Percentiles rank a stretch among this genome's conserved stretches.
phyloP scores from a whole-genome alignment of 2,329 filamentous ascomycete genomes.

The Alternaria solani region DNA sequence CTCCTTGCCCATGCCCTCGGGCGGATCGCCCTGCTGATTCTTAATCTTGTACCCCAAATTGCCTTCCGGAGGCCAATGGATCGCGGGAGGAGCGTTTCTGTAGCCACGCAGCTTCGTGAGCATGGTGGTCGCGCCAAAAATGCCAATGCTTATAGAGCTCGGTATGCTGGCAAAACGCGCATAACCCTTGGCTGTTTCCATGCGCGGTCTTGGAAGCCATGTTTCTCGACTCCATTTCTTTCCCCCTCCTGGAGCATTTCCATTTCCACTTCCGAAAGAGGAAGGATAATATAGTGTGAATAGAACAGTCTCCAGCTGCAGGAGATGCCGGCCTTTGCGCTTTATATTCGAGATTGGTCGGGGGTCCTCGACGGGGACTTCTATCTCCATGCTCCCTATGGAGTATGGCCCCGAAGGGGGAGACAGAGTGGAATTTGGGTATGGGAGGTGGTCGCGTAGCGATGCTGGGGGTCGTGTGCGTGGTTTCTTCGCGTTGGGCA shows the following conservation, averaged over 20 bases:
- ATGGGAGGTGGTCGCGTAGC: constrained; percentile 57
- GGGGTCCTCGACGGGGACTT: constrained; percentile 60
- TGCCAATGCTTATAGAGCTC: constrained; percentile 56
- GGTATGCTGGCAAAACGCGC: constrained; percentile 67
- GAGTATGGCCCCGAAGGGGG: constrained; percentile 63
- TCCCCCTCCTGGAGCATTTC: constrained; percentile 51
- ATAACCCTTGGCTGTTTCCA: constrained; percentile 66
- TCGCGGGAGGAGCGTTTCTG: constrained; percentile 66
- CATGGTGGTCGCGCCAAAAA: constrained; percentile 66
- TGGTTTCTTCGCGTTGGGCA: constrained; percentile 58
- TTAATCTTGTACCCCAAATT: constrained; percentile 53
- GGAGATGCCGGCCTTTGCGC: constrained; percentile 56
- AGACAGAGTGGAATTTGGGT: constrained; percentile 57
- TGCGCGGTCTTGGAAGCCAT: constrained; percentile 68
- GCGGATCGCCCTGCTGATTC: constrained; percentile 52
- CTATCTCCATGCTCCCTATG: constrained; percentile 61
- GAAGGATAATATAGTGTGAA: constrained; percentile 73
- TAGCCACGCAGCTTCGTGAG: constrained; percentile 72
- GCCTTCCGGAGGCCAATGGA: constrained; percentile 61
- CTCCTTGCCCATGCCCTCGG: constrained; percentile 38
- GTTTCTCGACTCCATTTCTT: constrained; percentile 63
- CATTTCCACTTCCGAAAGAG: constrained; percentile 53
- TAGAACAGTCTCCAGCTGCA: constrained; percentile 67
- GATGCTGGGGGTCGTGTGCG: constrained; percentile 58
- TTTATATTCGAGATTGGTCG: constrained; percentile 61